A percentile compares a stretch with the other conserved stretches of the same genome.
Evolutionary conservation across 2,329 filamentous ascomycete genomes (phyloP).

Genomic region (Ustulina deusta): DNA sequence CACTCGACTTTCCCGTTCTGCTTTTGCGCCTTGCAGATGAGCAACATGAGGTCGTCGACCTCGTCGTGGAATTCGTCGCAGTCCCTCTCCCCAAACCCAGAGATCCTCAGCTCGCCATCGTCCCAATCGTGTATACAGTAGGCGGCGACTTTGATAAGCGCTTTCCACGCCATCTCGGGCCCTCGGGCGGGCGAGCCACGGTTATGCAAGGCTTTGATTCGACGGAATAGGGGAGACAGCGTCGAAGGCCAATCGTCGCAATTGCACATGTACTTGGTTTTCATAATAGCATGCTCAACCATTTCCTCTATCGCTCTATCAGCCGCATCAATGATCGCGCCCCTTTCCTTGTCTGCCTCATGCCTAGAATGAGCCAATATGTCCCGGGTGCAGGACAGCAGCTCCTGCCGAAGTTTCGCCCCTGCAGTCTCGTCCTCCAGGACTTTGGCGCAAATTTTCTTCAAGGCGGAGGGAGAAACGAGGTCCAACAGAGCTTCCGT

Average conservation of each 20-base stretch:
- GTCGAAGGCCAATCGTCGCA: neutral
- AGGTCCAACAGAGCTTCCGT: neutral
- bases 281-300: neutral
- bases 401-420: neutral
- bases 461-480: neutral
- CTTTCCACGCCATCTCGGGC: conserved; percentile 5
- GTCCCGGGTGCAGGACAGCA: neutral
- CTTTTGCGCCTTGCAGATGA: conserved; percentile 15
- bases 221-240: neutral
- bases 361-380: neutral
- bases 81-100: neutral
- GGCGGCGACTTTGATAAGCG: neutral
- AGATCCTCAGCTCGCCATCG: neutral
- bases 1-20: neutral
- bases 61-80: conserved; percentile 11
- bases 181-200: neutral
- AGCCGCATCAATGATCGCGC: neutral
- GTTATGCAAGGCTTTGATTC: conserved; percentile 1
- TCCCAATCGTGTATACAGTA: neutral
- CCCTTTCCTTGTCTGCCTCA: neutral
- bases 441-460: conserved; percentile 1
- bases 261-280: neutral
- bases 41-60: conserved; percentile 11
- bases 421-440: neutral
- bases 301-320: neutral